Conservation (phyloP, 1,284 basidiomycete genomes). For the Mrakiaceae sp. region DNA sequence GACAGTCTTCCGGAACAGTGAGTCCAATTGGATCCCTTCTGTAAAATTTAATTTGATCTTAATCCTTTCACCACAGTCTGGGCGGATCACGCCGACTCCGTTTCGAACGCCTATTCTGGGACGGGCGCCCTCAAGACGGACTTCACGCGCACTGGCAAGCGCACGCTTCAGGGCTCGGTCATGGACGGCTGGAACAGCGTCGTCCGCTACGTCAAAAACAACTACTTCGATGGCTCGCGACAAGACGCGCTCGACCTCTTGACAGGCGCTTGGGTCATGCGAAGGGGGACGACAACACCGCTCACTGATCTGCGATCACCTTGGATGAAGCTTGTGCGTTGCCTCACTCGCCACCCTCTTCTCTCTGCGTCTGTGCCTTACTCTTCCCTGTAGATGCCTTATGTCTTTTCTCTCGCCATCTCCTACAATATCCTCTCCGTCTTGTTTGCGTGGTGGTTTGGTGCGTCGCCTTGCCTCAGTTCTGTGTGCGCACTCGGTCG, state of each 20-base stretch:
- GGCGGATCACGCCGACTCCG: conserved; percentile 91
- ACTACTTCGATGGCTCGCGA: conserved; percentile 74
- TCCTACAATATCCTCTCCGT: background rate
- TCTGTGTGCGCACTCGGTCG: background rate
- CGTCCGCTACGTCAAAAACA: conserved; percentile 88
- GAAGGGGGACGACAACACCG: conserved; percentile 55
- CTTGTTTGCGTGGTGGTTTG: background rate
- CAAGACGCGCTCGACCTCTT: conserved; percentile 90
- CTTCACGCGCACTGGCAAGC: conserved; percentile 85
- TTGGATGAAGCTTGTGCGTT: conserved; percentile 63
- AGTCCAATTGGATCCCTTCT: conserved; percentile 28
- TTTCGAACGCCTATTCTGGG: conserved; percentile 85
- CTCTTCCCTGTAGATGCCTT: conserved; percentile 58
- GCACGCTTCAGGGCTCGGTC: conserved; percentile 64
- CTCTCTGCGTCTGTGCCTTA: background rate
- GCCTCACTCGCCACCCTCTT: background rate
- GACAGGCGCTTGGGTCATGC: conserved; percentile 78
- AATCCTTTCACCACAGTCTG: conserved; percentile 54
- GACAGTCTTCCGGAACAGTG: conserved; percentile 77
- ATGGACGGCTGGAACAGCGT: conserved; percentile 82
- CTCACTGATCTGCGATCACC: conserved; percentile 68
- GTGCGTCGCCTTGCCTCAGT: background rate
- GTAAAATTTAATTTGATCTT: background rate
- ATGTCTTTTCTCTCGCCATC: conserved; percentile 60
- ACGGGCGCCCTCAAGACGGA: conserved; percentile 96